Base-by-base conservation (phyloP, 306 rosid species). In the Lotus japonicus region DNA sequence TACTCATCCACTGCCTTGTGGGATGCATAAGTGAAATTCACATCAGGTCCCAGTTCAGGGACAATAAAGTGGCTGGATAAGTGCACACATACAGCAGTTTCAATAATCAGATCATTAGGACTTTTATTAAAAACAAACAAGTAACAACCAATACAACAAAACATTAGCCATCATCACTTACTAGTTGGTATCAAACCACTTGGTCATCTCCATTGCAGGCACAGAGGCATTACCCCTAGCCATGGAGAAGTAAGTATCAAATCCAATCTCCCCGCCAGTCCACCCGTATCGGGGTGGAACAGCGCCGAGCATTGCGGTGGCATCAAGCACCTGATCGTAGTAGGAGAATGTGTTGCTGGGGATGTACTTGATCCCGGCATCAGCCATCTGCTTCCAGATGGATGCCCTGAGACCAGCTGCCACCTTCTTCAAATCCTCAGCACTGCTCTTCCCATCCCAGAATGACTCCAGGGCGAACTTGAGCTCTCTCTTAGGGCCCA, bases 121-220 rank as follows among this genome's bases (percentile, higher is more conserved):
- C 26, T 3, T n/a, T n/a, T n/a, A n/a, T 3, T 23, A 23, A 38
- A 13, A 39, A 10, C 21, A 6, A 41, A 6, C 65, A 16, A 59
- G 53, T n/a, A 23, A 35, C 13, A 52, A 55, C 11, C 15, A 54
- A 15, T 9, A 43, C 58, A 66, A 14, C 15, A 15, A 66, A 45
- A 51, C 14, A 10, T 10, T 16, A 62, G 10, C 21, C 36, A 23
- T 28, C 8, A 7, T 53, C 59, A 83, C 94, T 75, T 80, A 91
- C 97, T 91, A 91, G 88, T 91, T 91, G 83, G 95, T 91, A 74
- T 91, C 97, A 11, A 91, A 88, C 97, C 97, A 91, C 85, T 91
- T 91, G 80, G 97, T 91, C 97, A 91, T 91, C 62, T 91, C 97
- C 97, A 91, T 91, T 28, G 97, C 95, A 2, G 95, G 97, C 1